Percentiles rank a stretch among this genome's conserved stretches.
phyloP scores from a whole-genome alignment of 2,329 filamentous ascomycete genomes.

The Trichoderma sp. region DNA sequence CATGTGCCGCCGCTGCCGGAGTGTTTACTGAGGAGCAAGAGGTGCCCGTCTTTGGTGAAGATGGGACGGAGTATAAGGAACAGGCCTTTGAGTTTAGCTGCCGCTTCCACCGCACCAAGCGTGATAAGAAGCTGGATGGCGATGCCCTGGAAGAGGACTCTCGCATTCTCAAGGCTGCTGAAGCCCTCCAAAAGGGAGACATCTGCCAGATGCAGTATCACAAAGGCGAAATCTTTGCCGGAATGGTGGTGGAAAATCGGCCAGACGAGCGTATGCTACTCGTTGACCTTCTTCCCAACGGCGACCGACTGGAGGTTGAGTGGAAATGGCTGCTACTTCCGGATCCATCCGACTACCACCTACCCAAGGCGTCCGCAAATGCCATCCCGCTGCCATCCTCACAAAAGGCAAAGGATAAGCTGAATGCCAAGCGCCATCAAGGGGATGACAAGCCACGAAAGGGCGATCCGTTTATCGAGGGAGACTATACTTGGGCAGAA shows the following conservation, averaged over 20 bases:
- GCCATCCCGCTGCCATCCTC: conserved; percentile 68
- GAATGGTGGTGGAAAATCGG: conserved; percentile 80
- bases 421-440: conserved; percentile 62
- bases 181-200: conserved; percentile 66
- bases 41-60: conserved; percentile 82
- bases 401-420: conserved; percentile 60
- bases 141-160: conserved; percentile 68
- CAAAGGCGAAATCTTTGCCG: conserved; percentile 85
- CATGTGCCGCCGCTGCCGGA: conserved; percentile 86
- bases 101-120: conserved; percentile 87
- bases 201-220: conserved; percentile 84
- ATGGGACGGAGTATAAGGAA: conserved; percentile 88
- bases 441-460: conserved; percentile 61
- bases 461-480: conserved; percentile 63
- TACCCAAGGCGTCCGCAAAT: conserved; percentile 71
- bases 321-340: conserved; percentile 81
- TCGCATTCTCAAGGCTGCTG: conserved; percentile 66
- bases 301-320: conserved; percentile 73
- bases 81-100: conserved; percentile 92
- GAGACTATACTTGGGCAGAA: conserved; percentile 68
- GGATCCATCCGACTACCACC: conserved; percentile 65
- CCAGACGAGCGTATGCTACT: conserved; percentile 71
- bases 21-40: conserved; percentile 87
- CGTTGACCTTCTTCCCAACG: conserved; percentile 79
- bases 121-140: conserved; percentile 70